Percentiles rank a stretch among this genome's conserved stretches.
phyloP scores from a whole-genome alignment of 169 alveolate genomes.

The Eimeria sp. region DNA sequence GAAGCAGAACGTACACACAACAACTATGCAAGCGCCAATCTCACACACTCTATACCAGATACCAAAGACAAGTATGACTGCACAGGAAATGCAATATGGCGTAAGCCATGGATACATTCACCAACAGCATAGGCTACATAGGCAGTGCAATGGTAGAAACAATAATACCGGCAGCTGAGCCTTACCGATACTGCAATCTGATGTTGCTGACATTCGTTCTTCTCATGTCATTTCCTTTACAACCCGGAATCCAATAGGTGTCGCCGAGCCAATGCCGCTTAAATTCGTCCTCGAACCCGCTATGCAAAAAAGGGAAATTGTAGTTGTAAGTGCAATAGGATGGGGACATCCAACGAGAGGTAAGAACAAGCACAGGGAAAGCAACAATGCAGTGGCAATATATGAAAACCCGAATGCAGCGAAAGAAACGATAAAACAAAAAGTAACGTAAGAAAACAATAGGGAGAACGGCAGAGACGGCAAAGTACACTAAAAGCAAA shows the following conservation, averaged over 20 bases:
- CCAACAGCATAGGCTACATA: not conserved
- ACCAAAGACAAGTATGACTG: not conserved
- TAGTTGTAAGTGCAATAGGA: not conserved
- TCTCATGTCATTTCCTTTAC: conserved; percentile 83
- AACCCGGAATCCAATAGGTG: conserved; percentile 67
- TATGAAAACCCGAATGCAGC: not conserved
- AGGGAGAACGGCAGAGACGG: not conserved
- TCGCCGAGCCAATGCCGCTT: conserved; percentile 89
- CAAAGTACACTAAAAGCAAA: not conserved
- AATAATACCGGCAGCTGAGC: not conserved
- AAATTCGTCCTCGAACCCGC: conserved; percentile 87
- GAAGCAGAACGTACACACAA: not conserved
- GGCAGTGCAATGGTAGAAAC: not conserved
- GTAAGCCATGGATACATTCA: not conserved
- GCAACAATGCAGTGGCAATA: not conserved
- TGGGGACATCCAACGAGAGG: not conserved
- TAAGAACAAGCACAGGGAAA: not conserved
- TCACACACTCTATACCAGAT: not conserved
- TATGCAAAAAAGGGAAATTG: not conserved
- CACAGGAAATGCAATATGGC: not conserved
- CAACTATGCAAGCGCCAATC: not conserved
- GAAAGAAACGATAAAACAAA: not conserved
- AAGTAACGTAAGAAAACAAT: not conserved
- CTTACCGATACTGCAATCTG: conserved; percentile 83
- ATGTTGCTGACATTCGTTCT: conserved; percentile 85